Percentiles rank a stretch among this genome's conserved stretches.
Conservation (phyloP, 2,329 filamentous ascomycete species). For the Mariannaea elegans region DNA sequence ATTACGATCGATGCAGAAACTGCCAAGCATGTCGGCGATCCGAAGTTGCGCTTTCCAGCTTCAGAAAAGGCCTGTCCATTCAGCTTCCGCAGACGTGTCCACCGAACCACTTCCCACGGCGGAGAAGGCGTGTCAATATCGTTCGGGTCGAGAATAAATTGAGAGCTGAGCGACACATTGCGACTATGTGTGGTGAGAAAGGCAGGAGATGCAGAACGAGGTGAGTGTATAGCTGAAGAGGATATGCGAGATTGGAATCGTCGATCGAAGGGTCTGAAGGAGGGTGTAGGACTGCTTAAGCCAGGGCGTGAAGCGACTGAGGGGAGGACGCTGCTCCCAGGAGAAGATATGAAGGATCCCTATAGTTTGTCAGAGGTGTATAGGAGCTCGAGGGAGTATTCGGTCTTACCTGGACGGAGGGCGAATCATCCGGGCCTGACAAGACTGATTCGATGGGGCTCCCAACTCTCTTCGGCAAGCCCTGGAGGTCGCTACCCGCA, state of each 20-base stretch:
- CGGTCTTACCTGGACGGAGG: conserved; percentile 78
- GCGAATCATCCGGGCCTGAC: conserved; percentile 84
- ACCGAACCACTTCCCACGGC: conserved; percentile 96
- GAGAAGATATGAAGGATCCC: conserved; percentile 71
- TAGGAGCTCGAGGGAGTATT: background rate
- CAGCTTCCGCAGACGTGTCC: conserved; percentile 92
- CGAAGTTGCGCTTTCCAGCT: conserved; percentile 90
- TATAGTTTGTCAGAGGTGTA: conserved; percentile 47
- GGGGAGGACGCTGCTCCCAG: conserved; percentile 78
- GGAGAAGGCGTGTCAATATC: conserved; percentile 77
- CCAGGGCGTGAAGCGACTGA: conserved; percentile 73
- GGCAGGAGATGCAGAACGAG: conserved; percentile 79
- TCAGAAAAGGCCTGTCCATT: conserved; percentile 93
- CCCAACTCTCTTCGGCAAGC: conserved; percentile 62
- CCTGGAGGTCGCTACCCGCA: conserved; percentile 57
- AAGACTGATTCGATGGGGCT: conserved; percentile 75
- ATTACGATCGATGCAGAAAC: conserved; percentile 89
- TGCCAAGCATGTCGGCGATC: conserved; percentile 86
- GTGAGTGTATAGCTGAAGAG: conserved; percentile 63
- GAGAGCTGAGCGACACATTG: conserved; percentile 80
- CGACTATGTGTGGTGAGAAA: conserved; percentile 82
- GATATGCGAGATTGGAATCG: conserved; percentile 89
- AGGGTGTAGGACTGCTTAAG: conserved; percentile 76
- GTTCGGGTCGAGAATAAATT: conserved; percentile 67
- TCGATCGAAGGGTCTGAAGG: conserved; percentile 91